Conservation (phyloP, 2,329 filamentous ascomycete genomes). For the Microcera coccophila region DNA sequence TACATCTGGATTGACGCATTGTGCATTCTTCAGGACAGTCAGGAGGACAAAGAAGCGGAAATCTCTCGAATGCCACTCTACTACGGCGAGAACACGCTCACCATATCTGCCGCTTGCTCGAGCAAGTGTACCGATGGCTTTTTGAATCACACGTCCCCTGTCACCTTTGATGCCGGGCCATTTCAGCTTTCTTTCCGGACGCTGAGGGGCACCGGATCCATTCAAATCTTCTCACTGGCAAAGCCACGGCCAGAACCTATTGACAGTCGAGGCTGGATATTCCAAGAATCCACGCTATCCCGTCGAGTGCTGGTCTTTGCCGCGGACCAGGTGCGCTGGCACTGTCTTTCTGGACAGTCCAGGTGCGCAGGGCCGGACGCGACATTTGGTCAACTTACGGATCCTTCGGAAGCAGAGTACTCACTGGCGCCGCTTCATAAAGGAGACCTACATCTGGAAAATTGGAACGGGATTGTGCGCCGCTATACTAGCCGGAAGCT, state of each 20-base stretch:
- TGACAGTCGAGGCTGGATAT: neutral
- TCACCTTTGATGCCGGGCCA: neutral
- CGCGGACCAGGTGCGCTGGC: neutral
- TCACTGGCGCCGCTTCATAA: neutral
- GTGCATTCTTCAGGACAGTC: slow-evolving; percentile 1
- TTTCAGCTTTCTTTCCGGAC: neutral
- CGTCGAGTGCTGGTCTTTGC: neutral
- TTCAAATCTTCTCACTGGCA: neutral
- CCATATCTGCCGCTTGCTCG: neutral
- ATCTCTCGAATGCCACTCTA: neutral
- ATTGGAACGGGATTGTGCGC: neutral
- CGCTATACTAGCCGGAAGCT: neutral
- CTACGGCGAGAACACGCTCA: neutral
- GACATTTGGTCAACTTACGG: neutral
- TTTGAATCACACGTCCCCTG: neutral
- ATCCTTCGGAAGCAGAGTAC: neutral
- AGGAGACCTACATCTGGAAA: neutral
- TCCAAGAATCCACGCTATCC: neutral
- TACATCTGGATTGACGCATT: slow-evolving; percentile 4
- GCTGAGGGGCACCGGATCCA: neutral
- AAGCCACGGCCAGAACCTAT: neutral
- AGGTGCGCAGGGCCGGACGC: neutral
- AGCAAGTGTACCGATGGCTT: neutral
- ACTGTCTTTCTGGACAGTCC: neutral
- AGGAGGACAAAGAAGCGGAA: neutral